Conservation (phyloP, 2,329 filamentous ascomycete genomes). For the Neophaeococcomyces aloes region DNA sequence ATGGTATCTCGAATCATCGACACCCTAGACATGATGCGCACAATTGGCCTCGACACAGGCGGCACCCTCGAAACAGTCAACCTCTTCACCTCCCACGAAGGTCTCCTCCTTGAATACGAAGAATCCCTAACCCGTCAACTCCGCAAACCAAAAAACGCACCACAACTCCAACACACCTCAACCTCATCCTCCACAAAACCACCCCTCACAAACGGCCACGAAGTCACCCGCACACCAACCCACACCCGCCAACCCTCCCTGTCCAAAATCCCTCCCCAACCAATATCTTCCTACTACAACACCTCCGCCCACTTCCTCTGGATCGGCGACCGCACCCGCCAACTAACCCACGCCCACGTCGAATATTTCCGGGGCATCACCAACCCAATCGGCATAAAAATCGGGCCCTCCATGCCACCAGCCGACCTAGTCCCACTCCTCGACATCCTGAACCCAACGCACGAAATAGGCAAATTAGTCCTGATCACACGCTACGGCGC, state of each 20-base stretch:
- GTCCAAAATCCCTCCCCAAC: slow-evolving; percentile 19
- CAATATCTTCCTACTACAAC: slow-evolving; percentile 66
- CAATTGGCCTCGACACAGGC: slow-evolving; percentile 78
- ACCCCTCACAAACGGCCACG: slow-evolving; percentile 5
- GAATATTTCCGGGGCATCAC: slow-evolving; percentile 95
- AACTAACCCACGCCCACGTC: slow-evolving; percentile 85
- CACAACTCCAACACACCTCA: slow-evolving; percentile 21
- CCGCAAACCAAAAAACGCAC: slow-evolving; percentile 47
- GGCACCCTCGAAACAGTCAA: slow-evolving; percentile 84
- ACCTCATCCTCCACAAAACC: slow-evolving; percentile 21
- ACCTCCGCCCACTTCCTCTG: slow-evolving; percentile 95
- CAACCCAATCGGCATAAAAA: slow-evolving; percentile 94
- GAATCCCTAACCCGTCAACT: slow-evolving; percentile 71
- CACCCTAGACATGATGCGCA: slow-evolving; percentile 86
- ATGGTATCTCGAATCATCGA: slow-evolving; percentile 83
- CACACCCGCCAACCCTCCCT: slow-evolving; percentile 20
- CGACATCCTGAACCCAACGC: slow-evolving; percentile 69
- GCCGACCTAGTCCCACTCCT: slow-evolving; percentile 69
- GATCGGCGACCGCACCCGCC: slow-evolving; percentile 93
- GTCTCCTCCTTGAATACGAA: slow-evolving; percentile 88
- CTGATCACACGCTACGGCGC: slow-evolving; percentile 93
- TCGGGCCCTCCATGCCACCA: slow-evolving; percentile 72
- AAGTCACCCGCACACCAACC: neutral
- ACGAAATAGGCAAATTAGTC: slow-evolving; percentile 85
- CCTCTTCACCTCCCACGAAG: slow-evolving; percentile 91